Base-by-base conservation (phyloP, 202 grass and related monocot species). In the Alloteropsis angusta region DNA sequence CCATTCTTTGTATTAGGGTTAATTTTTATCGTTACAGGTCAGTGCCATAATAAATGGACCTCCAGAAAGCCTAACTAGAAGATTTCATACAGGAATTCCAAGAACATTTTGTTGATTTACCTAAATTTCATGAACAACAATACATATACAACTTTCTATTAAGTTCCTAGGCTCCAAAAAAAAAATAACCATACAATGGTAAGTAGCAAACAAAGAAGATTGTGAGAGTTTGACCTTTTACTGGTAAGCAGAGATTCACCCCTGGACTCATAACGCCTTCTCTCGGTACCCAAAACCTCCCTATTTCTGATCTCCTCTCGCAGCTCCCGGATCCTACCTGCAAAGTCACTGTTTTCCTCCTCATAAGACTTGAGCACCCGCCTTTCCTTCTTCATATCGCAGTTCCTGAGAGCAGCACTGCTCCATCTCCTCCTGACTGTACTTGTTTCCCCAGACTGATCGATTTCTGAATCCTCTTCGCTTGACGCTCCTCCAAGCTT, bases 371-470 rank as follows among this genome's bases (percentile, higher is more conserved):
- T 90, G 75, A 79, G 83, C 25, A 71, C 71, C 41, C 81, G 83
- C 67, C 82, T 92, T 35, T 90, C 89, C 52, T 81, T 87, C 85
- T 98, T 95, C 77, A 68, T 78, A 79, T 98, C 89, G 9, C 64
- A 83, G 70, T 92, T 90, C 80, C 89, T 92, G 44, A 92, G 63
- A 73, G 85, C 89, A 83, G 89, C 91, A 65, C 47, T 83, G 83
- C 89, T 93, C 81, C 91, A 88, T 79, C 86, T 92, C 81, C 84
- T 86, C 78, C 87, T 94, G 41, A 78, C 87, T 37, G 63, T 38
- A 55, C 75, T 74, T 50, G 49, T 41, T 57, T 47, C 64, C 50
- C 26, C 65, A 9, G 21, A 18, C 68, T 90, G 87, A 6, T 89
- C 71, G 9, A 42, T 47, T 45, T 77, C 82, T 42, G 89, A 92